Percentiles rank a stretch among this genome's conserved stretches.
Conservation (phyloP, 345 rosid genomes). For the Populus euphratica region DNA sequence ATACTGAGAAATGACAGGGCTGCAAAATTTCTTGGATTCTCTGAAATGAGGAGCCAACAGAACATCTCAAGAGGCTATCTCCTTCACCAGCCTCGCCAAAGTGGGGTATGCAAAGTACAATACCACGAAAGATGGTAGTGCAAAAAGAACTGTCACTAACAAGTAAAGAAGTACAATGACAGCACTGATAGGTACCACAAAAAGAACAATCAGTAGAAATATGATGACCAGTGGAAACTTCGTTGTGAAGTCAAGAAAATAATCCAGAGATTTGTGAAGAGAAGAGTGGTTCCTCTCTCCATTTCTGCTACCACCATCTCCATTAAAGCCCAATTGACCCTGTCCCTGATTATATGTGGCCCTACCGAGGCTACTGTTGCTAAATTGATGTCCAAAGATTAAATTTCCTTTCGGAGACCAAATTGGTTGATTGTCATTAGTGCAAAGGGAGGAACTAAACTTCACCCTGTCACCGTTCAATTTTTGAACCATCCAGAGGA, state of each 20-base stretch:
- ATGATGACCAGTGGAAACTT: constrained; percentile 77
- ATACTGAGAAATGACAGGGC: background rate
- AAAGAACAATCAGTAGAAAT: constrained; percentile 62
- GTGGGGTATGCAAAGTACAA: constrained; percentile 80
- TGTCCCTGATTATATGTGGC: constrained; percentile 21
- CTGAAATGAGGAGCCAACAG: background rate
- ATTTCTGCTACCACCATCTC: background rate
- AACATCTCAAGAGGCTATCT: constrained; percentile 47
- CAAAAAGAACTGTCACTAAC: constrained; percentile 64
- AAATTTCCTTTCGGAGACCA: constrained; percentile 17
- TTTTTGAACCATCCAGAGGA: constrained; percentile 92
- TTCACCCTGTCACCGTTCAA: constrained; percentile 59
- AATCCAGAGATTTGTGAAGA: constrained; percentile 53
- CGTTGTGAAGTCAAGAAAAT: constrained; percentile 66
- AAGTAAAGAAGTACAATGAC: constrained; percentile 68
- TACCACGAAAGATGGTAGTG: constrained; percentile 72
- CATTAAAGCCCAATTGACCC: background rate
- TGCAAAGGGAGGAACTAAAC: constrained; percentile 18
- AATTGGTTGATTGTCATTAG: constrained; percentile 20
- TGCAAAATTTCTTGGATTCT: background rate
- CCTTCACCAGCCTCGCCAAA: constrained; percentile 77
- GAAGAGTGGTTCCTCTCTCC: constrained; percentile 29
- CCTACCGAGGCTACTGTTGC: constrained; percentile 23
- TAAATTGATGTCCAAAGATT: constrained; percentile 18
- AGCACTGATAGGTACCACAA: constrained; percentile 81